phyloP scores from a whole-genome alignment of 768 basidiomycete species.

The Dioszegia hungarica region DNA sequence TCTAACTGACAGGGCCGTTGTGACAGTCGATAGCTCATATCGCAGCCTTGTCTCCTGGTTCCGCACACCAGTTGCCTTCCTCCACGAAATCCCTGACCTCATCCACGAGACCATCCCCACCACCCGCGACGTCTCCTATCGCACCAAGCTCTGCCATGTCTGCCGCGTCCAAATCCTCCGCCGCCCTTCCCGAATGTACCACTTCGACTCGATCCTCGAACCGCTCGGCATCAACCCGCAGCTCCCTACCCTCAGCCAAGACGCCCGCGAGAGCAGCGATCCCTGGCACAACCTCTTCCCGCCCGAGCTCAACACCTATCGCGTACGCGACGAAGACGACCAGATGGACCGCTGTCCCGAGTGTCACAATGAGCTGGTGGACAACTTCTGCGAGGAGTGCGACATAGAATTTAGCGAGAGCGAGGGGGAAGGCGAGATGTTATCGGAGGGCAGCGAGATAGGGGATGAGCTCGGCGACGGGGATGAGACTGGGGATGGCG shows the following conservation, averaged over 20 bases:
- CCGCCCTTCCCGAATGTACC: conserved; percentile 31
- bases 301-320: conserved; percentile 18
- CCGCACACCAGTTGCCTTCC: conserved; percentile 23
- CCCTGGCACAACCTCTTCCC: conserved; percentile 37
- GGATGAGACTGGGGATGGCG: conserved; percentile 5
- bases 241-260: conserved; percentile 18
- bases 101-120: background rate
- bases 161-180: conserved; percentile 30
- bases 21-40: no score
- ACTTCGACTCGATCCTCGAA: conserved; percentile 25
- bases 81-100: background rate
- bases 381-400: conserved; percentile 18
- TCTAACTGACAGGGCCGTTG: no score
- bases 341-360: conserved; percentile 26
- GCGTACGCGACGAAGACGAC: conserved; percentile 22
- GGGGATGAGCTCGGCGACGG: conserved; percentile 6
- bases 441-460: conserved; percentile 3
- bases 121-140: conserved; percentile 26
- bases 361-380: conserved; percentile 25
- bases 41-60: conserved; percentile 32
- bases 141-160: conserved; percentile 33
- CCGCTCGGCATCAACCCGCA: conserved; percentile 23
- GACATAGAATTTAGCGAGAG: conserved; percentile 27
- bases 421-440: conserved; percentile 6
- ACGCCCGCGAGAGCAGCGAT: conserved; percentile 7